Evolutionary conservation across 2,329 filamentous ascomycete species (phyloP), one percentile per base, ranked within the genome.

Genomic region (Myriosclerotinia scirpicola): DNA sequence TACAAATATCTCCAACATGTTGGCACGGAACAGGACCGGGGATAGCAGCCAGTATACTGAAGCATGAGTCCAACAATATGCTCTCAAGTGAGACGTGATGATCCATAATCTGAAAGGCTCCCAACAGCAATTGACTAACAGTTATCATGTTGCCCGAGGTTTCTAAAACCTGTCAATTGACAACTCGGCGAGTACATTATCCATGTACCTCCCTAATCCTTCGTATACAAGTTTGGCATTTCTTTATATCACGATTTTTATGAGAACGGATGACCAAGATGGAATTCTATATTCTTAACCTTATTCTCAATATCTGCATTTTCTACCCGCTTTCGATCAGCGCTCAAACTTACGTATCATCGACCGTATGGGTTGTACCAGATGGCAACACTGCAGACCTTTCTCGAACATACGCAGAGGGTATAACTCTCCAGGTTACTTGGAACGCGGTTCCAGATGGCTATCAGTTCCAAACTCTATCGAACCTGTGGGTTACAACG

Each of bases 291-390:
- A 61, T 38, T 30, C 2, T 20, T 7, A 17, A 3, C 6, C 2
- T 61, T 38, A 1, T 50, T 7, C 20, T 26, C 5, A 6, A 3
- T 9, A 61, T 40, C 5, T 40, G 1, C 3, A 17, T 40, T 17
- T 9, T 52, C 34, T 40, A 14, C 34, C 5, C 14, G 26, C 14
- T 50, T 26, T n/a, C 20, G 3, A 22, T 26, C 0, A 8, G 9
- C 30, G 58, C 30, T 15, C 58, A 60, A 61, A 61, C 44, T 20
- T 20, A 38, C 14, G 5, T 50, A 22, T 61, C 58, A 22, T 50
- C 58, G n/a, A 20, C 34, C 14, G 61, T 64, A 20, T 64, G 53
- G 62, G 30, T 48, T 15, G 42, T 38, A 20, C 62, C 62, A 5
- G 30, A 64, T 20, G 62, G 62, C 34, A 58, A 30, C 11, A 38